phyloP scores from a whole-genome alignment of 2,329 filamentous ascomycete genomes.

The Fusarium hainanense region DNA sequence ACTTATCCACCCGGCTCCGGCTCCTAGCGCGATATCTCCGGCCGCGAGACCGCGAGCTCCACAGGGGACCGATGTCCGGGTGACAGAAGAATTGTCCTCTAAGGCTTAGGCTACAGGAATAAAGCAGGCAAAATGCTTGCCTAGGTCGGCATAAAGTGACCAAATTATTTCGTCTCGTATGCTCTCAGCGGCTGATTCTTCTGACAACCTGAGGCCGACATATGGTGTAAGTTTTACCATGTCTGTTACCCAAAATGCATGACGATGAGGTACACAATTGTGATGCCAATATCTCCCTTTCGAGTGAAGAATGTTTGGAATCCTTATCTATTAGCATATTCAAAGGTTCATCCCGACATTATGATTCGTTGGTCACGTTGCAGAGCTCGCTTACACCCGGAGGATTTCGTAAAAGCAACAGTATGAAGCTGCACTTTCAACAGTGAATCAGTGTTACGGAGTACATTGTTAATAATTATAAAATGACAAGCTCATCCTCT shows the following conservation, averaged over 20 bases:
- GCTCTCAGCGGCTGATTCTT: no score
- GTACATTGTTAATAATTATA: not conserved
- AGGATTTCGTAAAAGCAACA: slow-evolving; percentile 2
- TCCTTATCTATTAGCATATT: not conserved
- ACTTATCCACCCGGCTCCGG: not conserved
- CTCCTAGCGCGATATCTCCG: slow-evolving; percentile 16
- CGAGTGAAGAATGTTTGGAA: no score
- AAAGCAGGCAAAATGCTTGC: no score
- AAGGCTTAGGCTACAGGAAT: no score
- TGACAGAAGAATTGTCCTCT: no score
- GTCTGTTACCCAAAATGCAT: not conserved
- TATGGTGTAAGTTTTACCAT: not conserved
- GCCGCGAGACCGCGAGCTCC: slow-evolving; percentile 36
- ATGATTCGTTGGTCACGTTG: not conserved
- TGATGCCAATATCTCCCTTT: not conserved
- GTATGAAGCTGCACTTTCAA: not conserved
- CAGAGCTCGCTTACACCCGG: not conserved
- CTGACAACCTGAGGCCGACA: no score
- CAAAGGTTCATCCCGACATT: not conserved
- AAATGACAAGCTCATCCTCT: not conserved
- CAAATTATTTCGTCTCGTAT: no score
- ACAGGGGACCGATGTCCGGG: not conserved
- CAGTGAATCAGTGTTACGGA: slow-evolving; percentile 8
- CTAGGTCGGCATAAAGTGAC: no score
- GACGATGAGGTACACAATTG: not conserved